Evolutionary conservation across 345 rosid genomes (phyloP), one percentile per base, ranked within the genome.

Genomic region (Bretschneidera sinensis): DNA sequence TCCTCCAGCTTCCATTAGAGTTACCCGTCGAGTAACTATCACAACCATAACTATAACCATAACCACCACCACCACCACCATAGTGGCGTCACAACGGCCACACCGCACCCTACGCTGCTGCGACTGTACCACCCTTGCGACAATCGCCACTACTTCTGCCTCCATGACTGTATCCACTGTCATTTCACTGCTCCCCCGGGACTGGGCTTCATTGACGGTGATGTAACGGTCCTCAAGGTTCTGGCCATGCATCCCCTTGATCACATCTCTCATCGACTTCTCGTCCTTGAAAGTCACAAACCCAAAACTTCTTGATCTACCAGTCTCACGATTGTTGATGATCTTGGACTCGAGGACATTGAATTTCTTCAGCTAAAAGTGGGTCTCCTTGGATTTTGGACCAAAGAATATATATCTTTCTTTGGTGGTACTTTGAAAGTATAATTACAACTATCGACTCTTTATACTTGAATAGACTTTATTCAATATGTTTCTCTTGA

Each of bases 301-400:
- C 19, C 97, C 97, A 9, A 89, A 92, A 0, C 97, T 96, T 18
- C 97, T 81, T 0, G 97, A 92, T 68, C 98, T 81, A 0, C 96
- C 94, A 0, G 97, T 89, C 73, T 92, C 98, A 13, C 94, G 97
- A 59, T 92, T 96, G 65, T 87, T 89, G 48, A 92, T 85, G 24
- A 92, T 84, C 96, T 92, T n/a, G n/a, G n/a, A n/a, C n/a, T n/a
- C n/a, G n/a, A n/a, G n/a, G n/a, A n/a, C n/a, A n/a, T n/a, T n/a
- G n/a, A n/a, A n/a, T n/a, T n/a, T n/a, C n/a, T n/a, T n/a, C n/a
- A n/a, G n/a, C n/a, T n/a, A n/a, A n/a, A n/a, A n/a, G n/a, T n/a
- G n/a, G n/a, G n/a, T n/a, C n/a, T n/a, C n/a, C n/a, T n/a, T n/a
- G n/a, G n/a, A n/a, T n/a, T n/a, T n/a, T n/a, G n/a, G n/a, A n/a